phyloP scores from a whole-genome alignment of 768 basidiomycete species.

The Mycena maculata region DNA sequence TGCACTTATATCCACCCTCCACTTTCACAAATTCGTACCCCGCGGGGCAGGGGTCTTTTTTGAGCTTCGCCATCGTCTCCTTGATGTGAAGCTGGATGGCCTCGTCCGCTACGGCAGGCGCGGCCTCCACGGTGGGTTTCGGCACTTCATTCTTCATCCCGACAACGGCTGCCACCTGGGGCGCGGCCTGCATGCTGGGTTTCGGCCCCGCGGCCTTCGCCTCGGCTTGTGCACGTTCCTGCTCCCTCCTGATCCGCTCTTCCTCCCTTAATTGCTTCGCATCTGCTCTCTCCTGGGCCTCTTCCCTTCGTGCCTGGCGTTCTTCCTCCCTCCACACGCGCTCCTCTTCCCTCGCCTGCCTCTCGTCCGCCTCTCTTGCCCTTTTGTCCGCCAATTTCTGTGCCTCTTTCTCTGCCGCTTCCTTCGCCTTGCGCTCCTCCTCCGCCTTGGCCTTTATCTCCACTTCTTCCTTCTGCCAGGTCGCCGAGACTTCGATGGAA shows the following conservation, averaged over 20 bases:
- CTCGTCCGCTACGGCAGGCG: too few species aligned
- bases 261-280: background rate
- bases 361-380: constrained; percentile 12
- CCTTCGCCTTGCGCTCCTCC: constrained; percentile 24
- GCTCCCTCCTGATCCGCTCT: background rate
- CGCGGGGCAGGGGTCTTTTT: background rate
- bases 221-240: background rate
- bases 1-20: background rate
- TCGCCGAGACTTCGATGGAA: constrained; percentile 33
- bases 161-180: too few species aligned
- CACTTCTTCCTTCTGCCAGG: constrained; percentile 30
- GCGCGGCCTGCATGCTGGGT: too few species aligned
- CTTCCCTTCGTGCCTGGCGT: background rate
- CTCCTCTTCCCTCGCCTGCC: background rate
- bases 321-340: too few species aligned
- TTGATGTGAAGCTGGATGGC: background rate
- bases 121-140: too few species aligned
- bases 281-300: background rate
- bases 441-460: constrained; percentile 23
- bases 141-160: too few species aligned
- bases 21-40: background rate
- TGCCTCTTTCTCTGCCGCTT: constrained; percentile 25
- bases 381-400: constrained; percentile 15
- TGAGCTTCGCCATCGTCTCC: background rate
- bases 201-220: too few species aligned